Conservation (phyloP, 352 stramenopile genomes). For the Phytophthora syringae region DNA sequence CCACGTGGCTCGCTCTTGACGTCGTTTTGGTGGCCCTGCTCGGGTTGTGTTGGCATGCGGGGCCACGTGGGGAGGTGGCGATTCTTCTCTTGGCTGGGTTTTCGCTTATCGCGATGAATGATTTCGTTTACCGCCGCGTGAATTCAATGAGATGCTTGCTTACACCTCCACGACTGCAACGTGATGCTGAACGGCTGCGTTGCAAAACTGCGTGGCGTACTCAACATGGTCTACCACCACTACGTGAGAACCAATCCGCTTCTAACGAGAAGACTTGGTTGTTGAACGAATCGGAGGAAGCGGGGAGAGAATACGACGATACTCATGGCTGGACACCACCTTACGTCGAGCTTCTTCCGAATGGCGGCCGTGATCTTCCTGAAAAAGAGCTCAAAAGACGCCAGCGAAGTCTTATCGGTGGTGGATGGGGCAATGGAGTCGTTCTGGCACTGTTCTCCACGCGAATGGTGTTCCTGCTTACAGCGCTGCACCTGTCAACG, state of each 20-base stretch:
- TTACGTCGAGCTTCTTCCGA: constrained; percentile 55
- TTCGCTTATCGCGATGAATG: constrained; percentile 52
- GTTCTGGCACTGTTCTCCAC: constrained; percentile 70
- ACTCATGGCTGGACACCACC: constrained; percentile 40
- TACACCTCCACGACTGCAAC: constrained; percentile 57
- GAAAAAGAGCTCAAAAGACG: constrained; percentile 47
- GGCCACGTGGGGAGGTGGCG: constrained; percentile 45
- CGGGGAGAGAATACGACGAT: constrained; percentile 40
- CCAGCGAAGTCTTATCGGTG: constrained; percentile 51
- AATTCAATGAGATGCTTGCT: constrained; percentile 57
- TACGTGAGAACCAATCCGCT: not conserved
- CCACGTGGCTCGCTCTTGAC: constrained; percentile 72
- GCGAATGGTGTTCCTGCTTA: constrained; percentile 75
- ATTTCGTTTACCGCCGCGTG: constrained; percentile 57
- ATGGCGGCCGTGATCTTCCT: constrained; percentile 40
- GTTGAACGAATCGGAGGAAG: constrained; percentile 36
- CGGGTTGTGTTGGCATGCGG: constrained; percentile 50
- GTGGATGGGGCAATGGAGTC: constrained; percentile 57
- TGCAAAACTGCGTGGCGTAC: constrained; percentile 60
- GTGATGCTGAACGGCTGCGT: constrained; percentile 68
- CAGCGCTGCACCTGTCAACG: constrained; percentile 66
- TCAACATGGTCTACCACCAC: constrained; percentile 46
- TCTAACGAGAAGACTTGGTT: constrained; percentile 58
- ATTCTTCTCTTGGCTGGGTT: constrained; percentile 49
- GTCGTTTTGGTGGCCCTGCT: constrained; percentile 56